These are phyloP conservation scores for Sporobolomyces phaffii DNA, from an alignment of 768 basidiomycete species.

Conservation along the genomic window DNA sequence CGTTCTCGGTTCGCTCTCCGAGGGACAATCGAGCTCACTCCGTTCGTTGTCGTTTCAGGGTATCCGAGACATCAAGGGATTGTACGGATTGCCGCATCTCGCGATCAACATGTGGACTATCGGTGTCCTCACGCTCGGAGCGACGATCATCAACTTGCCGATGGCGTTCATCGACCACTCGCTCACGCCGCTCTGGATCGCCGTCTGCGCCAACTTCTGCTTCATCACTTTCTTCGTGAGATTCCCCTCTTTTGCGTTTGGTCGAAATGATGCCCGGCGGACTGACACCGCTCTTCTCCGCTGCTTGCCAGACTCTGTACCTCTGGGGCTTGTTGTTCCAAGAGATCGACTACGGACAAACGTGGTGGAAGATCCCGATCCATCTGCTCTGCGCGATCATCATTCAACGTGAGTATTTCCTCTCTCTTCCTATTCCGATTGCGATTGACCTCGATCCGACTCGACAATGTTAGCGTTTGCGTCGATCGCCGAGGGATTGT, in stretches of 20 bases:
- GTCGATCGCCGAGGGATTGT: constrained; percentile 44
- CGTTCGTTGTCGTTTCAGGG: constrained; percentile 4
- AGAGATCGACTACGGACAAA: constrained; percentile 42
- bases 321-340: constrained; percentile 44
- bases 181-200: constrained; percentile 44
- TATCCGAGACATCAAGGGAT: constrained; percentile 43
- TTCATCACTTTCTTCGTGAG: constrained; percentile 43
- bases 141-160: constrained; percentile 44
- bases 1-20: not conserved
- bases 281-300: not conserved
- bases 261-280: no score
- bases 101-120: constrained; percentile 45
- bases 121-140: constrained; percentile 44
- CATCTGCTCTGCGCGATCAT: constrained; percentile 41
- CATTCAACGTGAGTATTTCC: constrained; percentile 36
- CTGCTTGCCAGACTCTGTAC: constrained; percentile 39
- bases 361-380: constrained; percentile 43
- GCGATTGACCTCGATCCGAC: no score
- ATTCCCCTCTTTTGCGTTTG: not conserved
- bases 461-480: constrained; percentile 33
- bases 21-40: not conserved
- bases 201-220: constrained; percentile 45
- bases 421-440: not conserved
- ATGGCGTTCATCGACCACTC: constrained; percentile 44
- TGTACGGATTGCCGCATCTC: constrained; percentile 44